Percentiles rank a stretch among this genome's conserved stretches.
Conservation (phyloP, 495 filamentous ascomycete species). For the Podospora fimiseda region DNA sequence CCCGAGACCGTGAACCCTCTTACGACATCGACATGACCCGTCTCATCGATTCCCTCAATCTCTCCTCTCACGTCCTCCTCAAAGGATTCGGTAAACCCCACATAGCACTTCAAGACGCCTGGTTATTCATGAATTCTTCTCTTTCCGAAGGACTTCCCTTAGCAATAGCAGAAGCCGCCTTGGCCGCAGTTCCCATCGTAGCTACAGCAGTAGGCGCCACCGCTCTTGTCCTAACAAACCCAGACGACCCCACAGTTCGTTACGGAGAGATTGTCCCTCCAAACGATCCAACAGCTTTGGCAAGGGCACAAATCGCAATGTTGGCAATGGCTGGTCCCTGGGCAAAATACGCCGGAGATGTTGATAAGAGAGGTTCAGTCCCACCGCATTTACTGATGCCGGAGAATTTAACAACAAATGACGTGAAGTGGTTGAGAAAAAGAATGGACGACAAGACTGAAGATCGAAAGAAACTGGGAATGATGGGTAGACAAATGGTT, state of each 20-base stretch:
- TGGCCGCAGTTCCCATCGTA: conserved; percentile 58
- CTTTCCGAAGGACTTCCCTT: conserved; percentile 60
- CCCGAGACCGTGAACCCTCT: conserved; percentile 53
- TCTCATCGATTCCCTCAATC: conserved; percentile 53
- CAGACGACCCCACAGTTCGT: conserved; percentile 45
- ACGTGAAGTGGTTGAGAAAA: conserved; percentile 48
- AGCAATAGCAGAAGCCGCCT: conserved; percentile 58
- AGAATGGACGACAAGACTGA: conserved; percentile 59
- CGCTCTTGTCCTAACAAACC: conserved; percentile 55
- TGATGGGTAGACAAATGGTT: conserved; percentile 55
- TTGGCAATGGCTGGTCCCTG: conserved; percentile 56
- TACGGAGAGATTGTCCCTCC: conserved; percentile 59
- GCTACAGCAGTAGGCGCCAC: conserved; percentile 62
- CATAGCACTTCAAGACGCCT: conserved; percentile 54
- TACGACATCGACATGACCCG: conserved; percentile 59
- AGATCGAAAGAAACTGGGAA: conserved; percentile 52
- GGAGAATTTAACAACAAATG: conserved; percentile 39
- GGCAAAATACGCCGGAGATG: conserved; percentile 21
- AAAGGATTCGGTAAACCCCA: conserved; percentile 52
- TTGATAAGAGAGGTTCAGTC: background rate
- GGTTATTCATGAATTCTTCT: conserved; percentile 64
- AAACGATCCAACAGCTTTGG: conserved; percentile 54
- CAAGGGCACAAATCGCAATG: conserved; percentile 56
- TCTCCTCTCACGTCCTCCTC: conserved; percentile 47
- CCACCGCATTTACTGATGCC: conserved; percentile 33